Percentiles rank a stretch among this genome's conserved stretches.
Conservation (phyloP, 306 rosid species). For the Rubus idaeus region DNA sequence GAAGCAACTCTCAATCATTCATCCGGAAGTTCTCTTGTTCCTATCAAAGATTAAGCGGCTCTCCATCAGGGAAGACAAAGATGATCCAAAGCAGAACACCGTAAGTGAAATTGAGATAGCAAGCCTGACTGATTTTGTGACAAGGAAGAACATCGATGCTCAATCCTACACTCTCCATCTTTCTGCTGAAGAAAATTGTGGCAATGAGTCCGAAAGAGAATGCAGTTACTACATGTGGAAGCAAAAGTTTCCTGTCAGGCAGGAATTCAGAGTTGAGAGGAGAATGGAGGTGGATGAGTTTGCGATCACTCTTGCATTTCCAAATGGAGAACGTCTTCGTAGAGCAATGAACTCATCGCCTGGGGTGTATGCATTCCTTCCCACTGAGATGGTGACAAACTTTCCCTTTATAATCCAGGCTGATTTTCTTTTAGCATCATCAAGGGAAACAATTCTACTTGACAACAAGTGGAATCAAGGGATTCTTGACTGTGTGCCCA, state of each 20-base stretch:
- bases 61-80: constrained; percentile 50
- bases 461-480: constrained; percentile 77
- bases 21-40: constrained; percentile 64
- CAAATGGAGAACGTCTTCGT: constrained; percentile 44
- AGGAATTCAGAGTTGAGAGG: constrained; percentile 43
- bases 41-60: constrained; percentile 63
- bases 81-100: constrained; percentile 35
- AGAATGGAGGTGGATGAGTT: constrained; percentile 53
- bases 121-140: constrained; percentile 41
- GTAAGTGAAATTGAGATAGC: constrained; percentile 48
- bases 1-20: constrained; percentile 59
- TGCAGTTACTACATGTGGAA: constrained; percentile 67
- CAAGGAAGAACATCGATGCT: constrained; percentile 61
- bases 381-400: constrained; percentile 69
- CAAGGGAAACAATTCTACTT: constrained; percentile 65
- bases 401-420: constrained; percentile 78
- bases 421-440: constrained; percentile 68
- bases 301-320: constrained; percentile 61
- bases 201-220: constrained; percentile 16
- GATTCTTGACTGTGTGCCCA: constrained; percentile 60
- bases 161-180: constrained; percentile 65
- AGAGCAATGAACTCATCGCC: constrained; percentile 38
- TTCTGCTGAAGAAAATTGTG: constrained; percentile 30
- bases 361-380: constrained; percentile 71
- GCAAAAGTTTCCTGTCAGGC: constrained; percentile 57